Conservation (phyloP, 352 stramenopile genomes). For the Phytophthora macrochlamydospora region DNA sequence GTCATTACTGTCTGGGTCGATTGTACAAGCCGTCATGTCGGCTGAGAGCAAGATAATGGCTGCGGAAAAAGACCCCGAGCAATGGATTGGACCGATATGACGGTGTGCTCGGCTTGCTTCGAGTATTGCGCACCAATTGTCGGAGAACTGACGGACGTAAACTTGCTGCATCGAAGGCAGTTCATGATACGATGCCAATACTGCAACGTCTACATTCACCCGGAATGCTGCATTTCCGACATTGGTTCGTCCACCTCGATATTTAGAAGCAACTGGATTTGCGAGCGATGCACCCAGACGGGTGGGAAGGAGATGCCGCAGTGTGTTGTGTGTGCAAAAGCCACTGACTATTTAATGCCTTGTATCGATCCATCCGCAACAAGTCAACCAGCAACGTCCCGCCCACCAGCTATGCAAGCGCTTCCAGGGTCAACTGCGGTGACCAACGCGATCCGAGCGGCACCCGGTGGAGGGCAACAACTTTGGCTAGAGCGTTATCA, state of each 20-base stretch:
- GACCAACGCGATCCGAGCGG: conserved; percentile 20
- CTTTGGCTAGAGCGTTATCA: conserved; percentile 37
- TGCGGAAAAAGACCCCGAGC: conserved; percentile 17
- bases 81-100: conserved; percentile 69
- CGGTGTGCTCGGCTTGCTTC: conserved; percentile 80
- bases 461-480: conserved; percentile 30
- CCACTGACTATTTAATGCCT: conserved; percentile 84
- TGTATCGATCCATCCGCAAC: conserved; percentile 36
- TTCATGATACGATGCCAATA: conserved; percentile 88
- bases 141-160: conserved; percentile 46
- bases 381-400: neutral
- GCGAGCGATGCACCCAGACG: conserved; percentile 73
- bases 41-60: conserved; percentile 36
- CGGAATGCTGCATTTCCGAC: conserved; percentile 80
- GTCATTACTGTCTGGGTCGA: conserved; percentile 53
- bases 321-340: conserved; percentile 72
- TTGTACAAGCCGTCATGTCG: conserved; percentile 57
- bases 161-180: conserved; percentile 70
- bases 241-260: conserved; percentile 59
- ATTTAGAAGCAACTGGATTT: conserved; percentile 86
- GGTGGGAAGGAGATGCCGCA: conserved; percentile 38
- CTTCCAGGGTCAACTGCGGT: conserved; percentile 6
- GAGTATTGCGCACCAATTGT: conserved; percentile 65
- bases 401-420: conserved; percentile 12
- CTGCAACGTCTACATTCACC: conserved; percentile 84